Evolutionary conservation across 2,329 filamentous ascomycete species (phyloP).

Genomic region (Bipolaris victoriae): DNA sequence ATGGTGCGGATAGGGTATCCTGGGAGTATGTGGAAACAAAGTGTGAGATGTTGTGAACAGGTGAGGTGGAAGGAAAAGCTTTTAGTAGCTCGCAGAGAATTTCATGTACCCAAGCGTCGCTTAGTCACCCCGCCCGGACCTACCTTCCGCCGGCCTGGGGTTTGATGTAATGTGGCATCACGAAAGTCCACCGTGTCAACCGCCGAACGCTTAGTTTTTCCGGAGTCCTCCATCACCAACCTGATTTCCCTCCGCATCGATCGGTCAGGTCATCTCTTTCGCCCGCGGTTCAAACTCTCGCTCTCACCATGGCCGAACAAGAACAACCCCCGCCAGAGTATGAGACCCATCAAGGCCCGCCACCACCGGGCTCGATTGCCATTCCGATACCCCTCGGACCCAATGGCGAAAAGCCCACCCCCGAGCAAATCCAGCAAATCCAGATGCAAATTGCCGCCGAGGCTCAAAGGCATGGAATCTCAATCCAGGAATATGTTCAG

Average conservation of each 20-base stretch:
- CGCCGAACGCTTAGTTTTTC: neutral
- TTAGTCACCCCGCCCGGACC: slow-evolving; percentile 13
- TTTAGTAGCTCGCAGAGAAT: slow-evolving; percentile 14
- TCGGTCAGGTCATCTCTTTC: neutral
- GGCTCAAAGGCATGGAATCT: slow-evolving; percentile 83
- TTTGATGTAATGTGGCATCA: slow-evolving; percentile 20
- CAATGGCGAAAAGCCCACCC: slow-evolving; percentile 65
- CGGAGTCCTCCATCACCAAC: neutral
- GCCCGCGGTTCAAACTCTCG: slow-evolving; percentile 1
- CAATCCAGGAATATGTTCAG: slow-evolving; percentile 80
- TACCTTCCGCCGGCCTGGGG: slow-evolving; percentile 9
- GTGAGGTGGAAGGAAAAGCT: neutral
- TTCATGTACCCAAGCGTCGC: slow-evolving; percentile 6
- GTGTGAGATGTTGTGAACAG: neutral
- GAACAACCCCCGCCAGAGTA: slow-evolving; percentile 23
- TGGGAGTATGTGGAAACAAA: neutral
- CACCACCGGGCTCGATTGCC: slow-evolving; percentile 27
- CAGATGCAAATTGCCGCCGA: slow-evolving; percentile 82
- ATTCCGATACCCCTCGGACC: slow-evolving; percentile 35
- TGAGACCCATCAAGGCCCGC: slow-evolving; percentile 15
- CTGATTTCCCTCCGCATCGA: neutral
- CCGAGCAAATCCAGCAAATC: slow-evolving; percentile 84
- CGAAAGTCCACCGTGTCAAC: slow-evolving; percentile 19
- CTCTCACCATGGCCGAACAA: slow-evolving; percentile 28
- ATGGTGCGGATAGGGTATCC: neutral